Evolutionary conservation across 192 early-diverging fungal species (phyloP), one percentile per base, ranked within the genome.

Genomic region (Podila horticola): DNA sequence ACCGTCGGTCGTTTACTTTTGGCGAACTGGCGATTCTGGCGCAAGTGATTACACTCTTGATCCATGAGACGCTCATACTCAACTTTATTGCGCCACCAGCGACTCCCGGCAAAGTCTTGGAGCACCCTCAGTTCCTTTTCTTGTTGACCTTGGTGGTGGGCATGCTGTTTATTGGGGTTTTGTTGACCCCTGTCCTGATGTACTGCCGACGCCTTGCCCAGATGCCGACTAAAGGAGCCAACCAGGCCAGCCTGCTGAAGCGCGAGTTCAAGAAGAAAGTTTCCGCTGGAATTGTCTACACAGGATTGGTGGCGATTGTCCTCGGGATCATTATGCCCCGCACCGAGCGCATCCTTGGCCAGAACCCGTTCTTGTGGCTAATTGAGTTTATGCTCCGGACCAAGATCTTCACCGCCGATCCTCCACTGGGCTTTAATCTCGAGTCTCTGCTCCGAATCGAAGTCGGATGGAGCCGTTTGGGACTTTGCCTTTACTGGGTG

Each of bases 361-460:
- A 85, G 61, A 89, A 94, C 61, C 92, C 93, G 20, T 89, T 93
- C 79, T 13, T 88, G n/a, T 94, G 93, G 93, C 87, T 84, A 58
- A 75, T 72, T 28, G 64, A 79, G 12, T 60, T 85, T 62, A 66
- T 74, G 64, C 48, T 82, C 9, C 62, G 38, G 69, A 71, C 66
- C n/a, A 30, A 38, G 15, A 66, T 75, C 55, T 75, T 70, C 64
- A 36, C 72, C 3, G 15, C 49, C 0, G 49, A 51, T 1, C 64
- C 64, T 1, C 26, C 29, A 24, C n/a, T 62, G 28, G 30, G 22
- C 24, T 70, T 36, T 58, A 10, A 64, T 51, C 41, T 83, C 38
- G 72, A 81, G 48, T 66, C 36, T 9, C 61, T 81, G 31, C 69
- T 64, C 69, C 45, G 66, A 48, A 69, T 48, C 19, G 51, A 34